phyloP scores from a whole-genome alignment of 805 yeast genomes.

The Myxozyma geophila region DNA sequence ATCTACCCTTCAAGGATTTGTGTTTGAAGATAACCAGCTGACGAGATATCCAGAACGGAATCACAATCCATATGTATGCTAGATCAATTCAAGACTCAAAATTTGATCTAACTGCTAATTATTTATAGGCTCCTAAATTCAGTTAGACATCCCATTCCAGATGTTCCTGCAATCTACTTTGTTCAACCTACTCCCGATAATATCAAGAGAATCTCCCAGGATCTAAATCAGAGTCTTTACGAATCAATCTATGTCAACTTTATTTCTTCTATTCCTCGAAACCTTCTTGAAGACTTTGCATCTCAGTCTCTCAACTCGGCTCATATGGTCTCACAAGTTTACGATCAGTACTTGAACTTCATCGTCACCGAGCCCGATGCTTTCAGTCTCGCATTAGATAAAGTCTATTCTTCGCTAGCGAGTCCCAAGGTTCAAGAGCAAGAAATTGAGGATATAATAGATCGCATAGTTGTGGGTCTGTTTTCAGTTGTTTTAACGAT shows the following conservation, averaged over 20 bases:
- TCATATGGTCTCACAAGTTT: constrained; percentile 79
- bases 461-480: constrained; percentile 74
- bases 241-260: constrained; percentile 83
- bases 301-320: constrained; percentile 73
- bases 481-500: constrained; percentile 62
- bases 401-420: constrained; percentile 71
- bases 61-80: constrained; percentile 75
- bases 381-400: constrained; percentile 72
- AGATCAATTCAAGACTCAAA: no score
- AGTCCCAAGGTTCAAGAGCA: constrained; percentile 75
- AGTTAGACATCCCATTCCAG: constrained; percentile 82
- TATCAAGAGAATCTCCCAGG: constrained; percentile 63
- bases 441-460: constrained; percentile 69
- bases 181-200: constrained; percentile 85
- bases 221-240: constrained; percentile 74
- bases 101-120: not conserved
- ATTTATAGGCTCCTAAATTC: constrained; percentile 56
- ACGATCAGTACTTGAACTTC: constrained; percentile 91
- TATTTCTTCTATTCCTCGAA: constrained; percentile 77
- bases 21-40: not conserved
- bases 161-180: constrained; percentile 92
- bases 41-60: constrained; percentile 61
- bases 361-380: constrained; percentile 91
- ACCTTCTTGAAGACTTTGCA: constrained; percentile 80
- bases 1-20: not conserved